Percentiles rank a stretch among this genome's conserved stretches.
Evolutionary conservation across 2,329 filamentous ascomycete species (phyloP).

Genomic region (Blastomyces emzantsi): DNA sequence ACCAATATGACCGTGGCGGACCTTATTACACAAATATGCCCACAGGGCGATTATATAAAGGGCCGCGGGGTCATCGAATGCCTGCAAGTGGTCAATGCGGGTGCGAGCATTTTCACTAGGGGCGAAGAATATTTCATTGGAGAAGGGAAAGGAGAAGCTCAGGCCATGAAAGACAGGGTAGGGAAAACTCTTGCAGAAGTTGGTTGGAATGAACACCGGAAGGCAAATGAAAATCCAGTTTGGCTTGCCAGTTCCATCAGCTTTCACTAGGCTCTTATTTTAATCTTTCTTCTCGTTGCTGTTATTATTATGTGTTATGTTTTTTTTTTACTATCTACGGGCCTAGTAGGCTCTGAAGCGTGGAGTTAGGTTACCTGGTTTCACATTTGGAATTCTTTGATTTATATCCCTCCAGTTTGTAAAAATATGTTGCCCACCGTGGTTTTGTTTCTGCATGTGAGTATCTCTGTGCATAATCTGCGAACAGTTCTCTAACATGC

Average conservation of each 20-base stretch:
- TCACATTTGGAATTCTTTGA: background rate
- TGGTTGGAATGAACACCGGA: constrained; percentile 47
- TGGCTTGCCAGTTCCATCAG: constrained; percentile 17
- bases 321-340: background rate
- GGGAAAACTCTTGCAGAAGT: constrained; percentile 46
- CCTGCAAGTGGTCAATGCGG: constrained; percentile 46
- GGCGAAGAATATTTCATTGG: constrained; percentile 46
- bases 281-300: background rate
- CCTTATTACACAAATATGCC: constrained; percentile 50
- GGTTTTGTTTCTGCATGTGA: background rate
- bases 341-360: background rate
- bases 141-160: constrained; percentile 13
- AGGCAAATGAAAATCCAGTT: constrained; percentile 15
- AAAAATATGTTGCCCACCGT: background rate
- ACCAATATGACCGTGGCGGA: constrained; percentile 46
- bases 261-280: constrained; percentile 6
- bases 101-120: constrained; percentile 45
- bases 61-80: constrained; percentile 49
- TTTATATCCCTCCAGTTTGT: background rate
- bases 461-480: background rate
- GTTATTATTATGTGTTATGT: background rate
- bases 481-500: background rate
- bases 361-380: constrained; percentile 1
- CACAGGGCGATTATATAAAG: constrained; percentile 15
- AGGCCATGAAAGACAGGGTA: constrained; percentile 34